Percentiles rank a stretch among this genome's conserved stretches.
Conservation (phyloP, 805 yeast genomes). For the Candida nanaspora region DNA sequence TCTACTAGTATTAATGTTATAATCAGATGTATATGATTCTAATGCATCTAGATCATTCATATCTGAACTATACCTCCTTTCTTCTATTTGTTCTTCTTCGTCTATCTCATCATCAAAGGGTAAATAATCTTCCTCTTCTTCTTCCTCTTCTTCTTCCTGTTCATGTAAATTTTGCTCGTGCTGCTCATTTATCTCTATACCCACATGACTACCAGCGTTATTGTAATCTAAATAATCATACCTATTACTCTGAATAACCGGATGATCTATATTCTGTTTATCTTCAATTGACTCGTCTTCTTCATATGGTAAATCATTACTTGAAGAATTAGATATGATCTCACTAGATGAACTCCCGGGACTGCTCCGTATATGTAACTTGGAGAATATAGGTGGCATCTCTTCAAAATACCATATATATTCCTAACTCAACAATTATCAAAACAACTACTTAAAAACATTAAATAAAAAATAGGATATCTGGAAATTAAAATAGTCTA, state of each 20-base stretch:
- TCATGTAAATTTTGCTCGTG: too few species aligned
- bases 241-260: neutral
- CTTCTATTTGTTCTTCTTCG: neutral
- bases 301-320: slow-evolving; percentile 1
- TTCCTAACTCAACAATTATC: too few species aligned
- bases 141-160: too few species aligned
- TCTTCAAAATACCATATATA: too few species aligned
- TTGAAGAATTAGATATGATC: neutral
- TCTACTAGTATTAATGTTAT: neutral
- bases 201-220: neutral
- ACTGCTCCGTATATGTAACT: neutral
- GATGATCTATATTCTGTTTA: neutral
- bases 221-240: neutral
- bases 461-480: too few species aligned
- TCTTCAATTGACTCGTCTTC: neutral
- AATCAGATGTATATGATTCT: neutral
- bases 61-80: neutral
- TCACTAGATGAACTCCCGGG: slow-evolving; percentile 1
- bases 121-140: neutral
- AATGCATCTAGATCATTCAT: slow-evolving; percentile 7
- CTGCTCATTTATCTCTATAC: too few species aligned
- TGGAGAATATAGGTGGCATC: neutral
- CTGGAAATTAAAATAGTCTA: too few species aligned
- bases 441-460: too few species aligned
- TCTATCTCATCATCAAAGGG: neutral